Percentiles rank a stretch among this genome's conserved stretches.
Evolutionary conservation across 106 monocot species (phyloP).

Genomic region (Phalaenopsis equestris): DNA sequence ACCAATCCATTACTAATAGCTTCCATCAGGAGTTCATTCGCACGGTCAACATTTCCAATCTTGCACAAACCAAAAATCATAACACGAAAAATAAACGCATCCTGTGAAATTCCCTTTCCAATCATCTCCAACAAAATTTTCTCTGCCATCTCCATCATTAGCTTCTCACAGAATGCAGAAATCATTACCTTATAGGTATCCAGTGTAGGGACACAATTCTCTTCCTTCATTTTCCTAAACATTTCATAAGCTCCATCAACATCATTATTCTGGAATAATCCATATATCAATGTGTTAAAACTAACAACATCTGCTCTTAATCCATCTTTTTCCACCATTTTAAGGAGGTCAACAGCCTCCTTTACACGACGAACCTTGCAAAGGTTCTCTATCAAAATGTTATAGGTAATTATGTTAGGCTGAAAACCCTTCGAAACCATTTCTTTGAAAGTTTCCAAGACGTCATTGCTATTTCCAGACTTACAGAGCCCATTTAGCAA

Average conservation of each 20-base stretch:
- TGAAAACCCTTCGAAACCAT: slow-evolving; percentile 64
- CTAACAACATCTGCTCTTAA: slow-evolving; percentile 63
- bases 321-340: slow-evolving; percentile 56
- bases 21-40: slow-evolving; percentile 39
- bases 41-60: slow-evolving; percentile 44
- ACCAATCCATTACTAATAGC: slow-evolving; percentile 42
- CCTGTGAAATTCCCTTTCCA: slow-evolving; percentile 29
- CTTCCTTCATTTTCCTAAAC: slow-evolving; percentile 44
- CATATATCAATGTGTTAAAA: slow-evolving; percentile 79
- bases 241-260: slow-evolving; percentile 54
- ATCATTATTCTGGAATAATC: slow-evolving; percentile 65
- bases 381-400: slow-evolving; percentile 76
- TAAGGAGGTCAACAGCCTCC: slow-evolving; percentile 52
- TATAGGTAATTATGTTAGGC: slow-evolving; percentile 82
- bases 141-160: slow-evolving; percentile 50
- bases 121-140: slow-evolving; percentile 71
- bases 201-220: slow-evolving; percentile 29
- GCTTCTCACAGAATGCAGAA: slow-evolving; percentile 42
- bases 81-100: slow-evolving; percentile 65
- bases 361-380: slow-evolving; percentile 46
- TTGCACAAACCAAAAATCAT: slow-evolving; percentile 65
- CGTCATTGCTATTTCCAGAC: slow-evolving; percentile 55
- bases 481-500: slow-evolving; percentile 85
- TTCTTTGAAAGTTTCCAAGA: slow-evolving; percentile 60
- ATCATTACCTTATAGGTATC: slow-evolving; percentile 80